These are phyloP conservation scores for Colletotrichum echinochloae DNA, from an alignment of 2,329 filamentous ascomycete species.

Conservation along the genomic window DNA sequence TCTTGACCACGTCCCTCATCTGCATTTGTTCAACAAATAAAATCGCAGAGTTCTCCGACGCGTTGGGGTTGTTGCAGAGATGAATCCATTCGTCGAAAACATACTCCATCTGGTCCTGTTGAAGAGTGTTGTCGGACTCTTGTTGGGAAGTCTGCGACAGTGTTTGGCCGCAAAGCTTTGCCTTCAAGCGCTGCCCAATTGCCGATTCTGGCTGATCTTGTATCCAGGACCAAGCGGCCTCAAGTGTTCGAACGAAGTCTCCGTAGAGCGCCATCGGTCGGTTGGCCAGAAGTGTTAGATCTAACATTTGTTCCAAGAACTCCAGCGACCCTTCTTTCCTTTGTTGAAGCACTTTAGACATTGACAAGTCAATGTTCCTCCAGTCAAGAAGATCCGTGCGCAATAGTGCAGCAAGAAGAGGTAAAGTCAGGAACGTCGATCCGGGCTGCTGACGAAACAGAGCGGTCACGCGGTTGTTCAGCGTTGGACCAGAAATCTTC, in stretches of 20 bases:
- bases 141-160: slow-evolving; percentile 55
- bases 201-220: slow-evolving; percentile 75
- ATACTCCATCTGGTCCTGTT: slow-evolving; percentile 90
- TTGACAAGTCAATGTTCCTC: slow-evolving; percentile 75
- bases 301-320: slow-evolving; percentile 83
- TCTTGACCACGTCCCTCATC: slow-evolving; percentile 76
- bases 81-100: slow-evolving; percentile 96
- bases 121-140: slow-evolving; percentile 45
- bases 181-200: slow-evolving; percentile 77
- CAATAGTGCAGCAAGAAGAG: slow-evolving; percentile 68
- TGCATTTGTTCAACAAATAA: slow-evolving; percentile 90
- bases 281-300: slow-evolving; percentile 82
- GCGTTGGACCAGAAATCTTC: slow-evolving; percentile 67
- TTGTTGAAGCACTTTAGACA: slow-evolving; percentile 78
- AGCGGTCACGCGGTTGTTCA: slow-evolving; percentile 67
- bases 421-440: slow-evolving; percentile 66
- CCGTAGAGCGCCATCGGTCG: slow-evolving; percentile 82
- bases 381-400: slow-evolving; percentile 73
- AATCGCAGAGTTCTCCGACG: slow-evolving; percentile 76
- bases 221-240: slow-evolving; percentile 85
- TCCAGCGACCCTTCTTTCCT: slow-evolving; percentile 79
- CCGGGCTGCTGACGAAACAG: slow-evolving; percentile 69
- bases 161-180: slow-evolving; percentile 67
- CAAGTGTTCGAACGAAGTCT: slow-evolving; percentile 86
- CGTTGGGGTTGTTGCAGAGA: slow-evolving; percentile 81